Conservation (phyloP, 371 early-diverging fungal species). For the Actinomucor elegans region DNA sequence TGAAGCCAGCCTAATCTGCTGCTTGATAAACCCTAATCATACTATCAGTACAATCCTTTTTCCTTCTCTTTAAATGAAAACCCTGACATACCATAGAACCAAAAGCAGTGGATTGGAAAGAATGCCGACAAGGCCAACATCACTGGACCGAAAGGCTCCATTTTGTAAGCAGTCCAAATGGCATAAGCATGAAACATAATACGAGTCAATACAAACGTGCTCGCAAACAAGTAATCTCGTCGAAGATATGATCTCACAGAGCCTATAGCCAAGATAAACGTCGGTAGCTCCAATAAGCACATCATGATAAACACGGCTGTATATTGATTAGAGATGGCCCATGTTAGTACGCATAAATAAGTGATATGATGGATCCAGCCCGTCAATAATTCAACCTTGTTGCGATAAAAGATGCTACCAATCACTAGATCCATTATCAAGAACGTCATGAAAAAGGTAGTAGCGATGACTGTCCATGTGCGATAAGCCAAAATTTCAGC, state of each 20-base stretch:
- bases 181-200: slow-evolving; percentile 44
- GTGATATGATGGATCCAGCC: slow-evolving; percentile 60
- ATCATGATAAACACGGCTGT: slow-evolving; percentile 34
- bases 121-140: slow-evolving; percentile 18
- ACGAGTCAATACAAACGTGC: slow-evolving; percentile 34
- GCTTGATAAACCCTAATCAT: slow-evolving; percentile 27
- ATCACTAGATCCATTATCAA: slow-evolving; percentile 45
- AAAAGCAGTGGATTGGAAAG: slow-evolving; percentile 47
- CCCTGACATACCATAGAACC: slow-evolving; percentile 43
- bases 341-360: slow-evolving; percentile 31
- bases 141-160: slow-evolving; percentile 13
- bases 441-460: slow-evolving; percentile 44
- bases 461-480: slow-evolving; percentile 30
- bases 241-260: slow-evolving; percentile 31
- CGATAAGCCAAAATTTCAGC: slow-evolving; percentile 15
- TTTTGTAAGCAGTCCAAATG: slow-evolving; percentile 17
- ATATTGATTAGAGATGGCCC: slow-evolving; percentile 26
- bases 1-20: slow-evolving; percentile 19
- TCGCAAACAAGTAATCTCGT: slow-evolving; percentile 45
- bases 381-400: slow-evolving; percentile 49
- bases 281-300: slow-evolving; percentile 42
- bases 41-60: background rate
- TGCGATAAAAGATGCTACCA: slow-evolving; percentile 46
- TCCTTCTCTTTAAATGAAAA: background rate
- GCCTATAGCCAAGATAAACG: slow-evolving; percentile 39